A percentile compares a stretch with the other conserved stretches of the same genome.
Evolutionary conservation across 78 protist species (phyloP).

Genomic region (Polysphondylium violaceum): DNA sequence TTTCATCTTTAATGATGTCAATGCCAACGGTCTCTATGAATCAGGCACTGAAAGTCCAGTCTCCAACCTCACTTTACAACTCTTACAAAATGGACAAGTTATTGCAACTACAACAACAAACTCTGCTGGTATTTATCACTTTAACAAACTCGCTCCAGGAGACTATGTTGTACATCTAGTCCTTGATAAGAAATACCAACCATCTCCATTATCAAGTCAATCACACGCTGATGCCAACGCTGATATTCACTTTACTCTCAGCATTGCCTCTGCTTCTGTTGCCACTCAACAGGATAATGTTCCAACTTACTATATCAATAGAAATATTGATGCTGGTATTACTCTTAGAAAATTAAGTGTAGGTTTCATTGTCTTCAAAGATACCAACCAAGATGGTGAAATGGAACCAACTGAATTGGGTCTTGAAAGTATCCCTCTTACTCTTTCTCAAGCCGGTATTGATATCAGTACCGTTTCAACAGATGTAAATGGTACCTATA

Average conservation of each 20-base stretch:
- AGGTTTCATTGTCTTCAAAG: constrained; percentile 7
- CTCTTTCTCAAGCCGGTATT: not conserved
- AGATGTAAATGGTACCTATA: constrained; percentile 9
- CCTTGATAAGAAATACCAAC: not conserved
- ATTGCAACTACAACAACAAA: not conserved
- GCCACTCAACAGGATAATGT: not conserved
- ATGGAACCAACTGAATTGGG: constrained; percentile 12
- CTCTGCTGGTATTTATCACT: constrained; percentile 4
- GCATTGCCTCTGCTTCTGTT: not conserved
- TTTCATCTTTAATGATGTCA: constrained; percentile 11
- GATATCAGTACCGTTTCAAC: not conserved
- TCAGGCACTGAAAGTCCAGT: not conserved
- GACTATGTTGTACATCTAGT: constrained; percentile 7
- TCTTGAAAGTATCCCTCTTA: not conserved
- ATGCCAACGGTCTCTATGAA: constrained; percentile 39
- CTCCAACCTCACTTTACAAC: not conserved
- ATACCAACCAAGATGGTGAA: constrained; percentile 8
- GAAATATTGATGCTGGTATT: constrained; percentile 36
- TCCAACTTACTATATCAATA: not conserved
- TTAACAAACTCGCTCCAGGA: constrained; percentile 5
- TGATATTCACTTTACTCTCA: not conserved
- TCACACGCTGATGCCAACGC: not conserved
- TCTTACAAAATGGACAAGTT: not conserved
- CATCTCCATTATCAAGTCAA: not conserved
- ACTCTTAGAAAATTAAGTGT: not conserved